These are phyloP conservation scores for Claviceps paspali DNA, from an alignment of 2,329 filamentous ascomycete species.

Conservation along the genomic window DNA sequence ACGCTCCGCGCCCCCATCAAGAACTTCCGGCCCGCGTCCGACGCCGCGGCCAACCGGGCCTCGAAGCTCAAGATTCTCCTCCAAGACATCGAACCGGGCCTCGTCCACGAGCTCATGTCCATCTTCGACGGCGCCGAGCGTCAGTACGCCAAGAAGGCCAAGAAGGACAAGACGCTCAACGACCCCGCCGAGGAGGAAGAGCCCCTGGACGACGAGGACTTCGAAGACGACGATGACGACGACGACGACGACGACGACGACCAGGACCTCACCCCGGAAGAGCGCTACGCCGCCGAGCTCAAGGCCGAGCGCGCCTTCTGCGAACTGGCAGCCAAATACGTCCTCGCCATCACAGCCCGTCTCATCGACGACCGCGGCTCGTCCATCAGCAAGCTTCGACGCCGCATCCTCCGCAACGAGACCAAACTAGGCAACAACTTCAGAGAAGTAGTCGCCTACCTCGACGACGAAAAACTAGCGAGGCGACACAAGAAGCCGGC, in stretches of 20 bases:
- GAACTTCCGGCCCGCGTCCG: constrained; percentile 17
- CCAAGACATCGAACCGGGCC: constrained; percentile 49
- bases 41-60: constrained; percentile 10
- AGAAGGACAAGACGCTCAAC: constrained; percentile 40
- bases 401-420: constrained; percentile 65
- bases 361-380: constrained; percentile 53
- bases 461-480: constrained; percentile 53
- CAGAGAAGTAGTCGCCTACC: constrained; percentile 65
- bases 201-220: constrained; percentile 45
- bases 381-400: constrained; percentile 47
- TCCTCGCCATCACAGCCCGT: constrained; percentile 61
- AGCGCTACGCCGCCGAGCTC: constrained; percentile 50
- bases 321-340: constrained; percentile 69
- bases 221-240: constrained; percentile 29
- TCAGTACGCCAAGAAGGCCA: constrained; percentile 55
- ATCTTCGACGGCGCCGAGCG: constrained; percentile 69
- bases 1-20: constrained; percentile 46
- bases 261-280: constrained; percentile 36
- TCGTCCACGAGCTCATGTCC: constrained; percentile 53
- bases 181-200: constrained; percentile 59
- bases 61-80: constrained; percentile 32
- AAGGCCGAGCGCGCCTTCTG: constrained; percentile 76
- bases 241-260: constrained; percentile 41
- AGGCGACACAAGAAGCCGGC: constrained; percentile 24
- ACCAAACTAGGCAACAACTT: constrained; percentile 70